phyloP scores from a whole-genome alignment of 225 moss, liverwort and hornwort species.

The Physcomitrium patens region DNA sequence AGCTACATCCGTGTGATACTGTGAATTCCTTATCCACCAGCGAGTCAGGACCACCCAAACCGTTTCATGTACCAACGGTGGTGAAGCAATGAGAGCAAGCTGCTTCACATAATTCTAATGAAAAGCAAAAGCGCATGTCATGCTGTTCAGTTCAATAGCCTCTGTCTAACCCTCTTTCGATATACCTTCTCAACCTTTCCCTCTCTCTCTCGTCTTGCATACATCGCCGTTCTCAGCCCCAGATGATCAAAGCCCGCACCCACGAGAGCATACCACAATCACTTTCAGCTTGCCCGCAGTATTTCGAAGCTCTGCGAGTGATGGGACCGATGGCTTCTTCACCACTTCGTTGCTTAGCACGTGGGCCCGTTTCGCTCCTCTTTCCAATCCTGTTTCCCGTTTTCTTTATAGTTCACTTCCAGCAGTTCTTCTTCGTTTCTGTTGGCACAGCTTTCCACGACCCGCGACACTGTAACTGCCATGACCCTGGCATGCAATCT shows the following conservation, averaged over 20 bases:
- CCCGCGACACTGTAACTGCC: background rate
- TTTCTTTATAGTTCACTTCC: background rate
- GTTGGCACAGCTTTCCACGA: background rate
- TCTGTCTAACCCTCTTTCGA: too few species aligned
- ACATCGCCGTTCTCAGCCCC: background rate
- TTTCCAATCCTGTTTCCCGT: background rate
- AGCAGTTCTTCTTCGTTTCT: too few species aligned
- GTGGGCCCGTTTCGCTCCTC: background rate
- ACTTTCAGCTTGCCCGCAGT: background rate
- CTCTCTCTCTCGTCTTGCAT: background rate
- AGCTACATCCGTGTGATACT: background rate
- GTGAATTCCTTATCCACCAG: slow-evolving; percentile 23
- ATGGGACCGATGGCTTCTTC: too few species aligned
- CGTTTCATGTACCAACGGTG: background rate
- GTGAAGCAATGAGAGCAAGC: background rate
- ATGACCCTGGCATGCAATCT: background rate
- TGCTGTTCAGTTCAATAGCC: too few species aligned
- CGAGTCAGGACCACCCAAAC: slow-evolving; percentile 13
- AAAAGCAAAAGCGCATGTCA: too few species aligned
- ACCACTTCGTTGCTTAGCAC: background rate
- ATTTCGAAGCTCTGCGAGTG: too few species aligned
- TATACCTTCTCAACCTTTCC: background rate
- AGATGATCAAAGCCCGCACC: background rate
- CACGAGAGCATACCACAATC: background rate
- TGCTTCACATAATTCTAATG: background rate